Evolutionary conservation across 768 basidiomycete species (phyloP), one percentile per base, ranked within the genome.

Genomic region (Lentinus tigrinus): DNA sequence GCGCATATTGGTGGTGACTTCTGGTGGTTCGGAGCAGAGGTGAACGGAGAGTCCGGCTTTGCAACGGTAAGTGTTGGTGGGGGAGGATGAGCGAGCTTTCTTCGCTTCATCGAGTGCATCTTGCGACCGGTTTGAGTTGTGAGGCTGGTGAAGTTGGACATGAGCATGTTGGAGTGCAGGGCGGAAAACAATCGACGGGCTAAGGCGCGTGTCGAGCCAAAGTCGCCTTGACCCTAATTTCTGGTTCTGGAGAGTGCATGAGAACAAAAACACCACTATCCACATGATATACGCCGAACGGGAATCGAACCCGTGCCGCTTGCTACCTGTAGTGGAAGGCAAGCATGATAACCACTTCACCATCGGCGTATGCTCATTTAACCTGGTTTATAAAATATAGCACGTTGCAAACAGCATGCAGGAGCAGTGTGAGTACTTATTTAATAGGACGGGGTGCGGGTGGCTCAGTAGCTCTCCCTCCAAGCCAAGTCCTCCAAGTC

Each of bases 321-420:
- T 78, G 78, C 77, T 79, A 56, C 34, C 48, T 10, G 6, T 31
- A 14, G 36, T 89, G 87, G 88, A 89, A 89, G 87, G 86, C 87
- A 89, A 89, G 88, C 87, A 90, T 89, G 87, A 89, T 89, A 89
- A 88, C 88, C 87, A 80, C 85, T 89, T 89, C 88, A 89, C 88
- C 88, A 89, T 86, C 78, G 75, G 78, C 70, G 79, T 80, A 24
- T 46, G 14, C 5, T 43, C 5, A 11, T 8, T n/a, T n/a, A n/a
- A n/a, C 40, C 23, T 42, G 17, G 37, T 23, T 26, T 8, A 2
- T 1, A 1, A 38, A 11, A 7, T 9, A 19, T 9, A n/a, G n/a
- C n/a, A n/a, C n/a, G n/a, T n/a, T n/a, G n/a, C n/a, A n/a, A n/a
- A n/a, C n/a, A n/a, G n/a, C n/a, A n/a, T n/a, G n/a, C n/a, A n/a